phyloP scores from a whole-genome alignment of 2,329 filamentous ascomycete genomes.

The Dactylellina sp. region DNA sequence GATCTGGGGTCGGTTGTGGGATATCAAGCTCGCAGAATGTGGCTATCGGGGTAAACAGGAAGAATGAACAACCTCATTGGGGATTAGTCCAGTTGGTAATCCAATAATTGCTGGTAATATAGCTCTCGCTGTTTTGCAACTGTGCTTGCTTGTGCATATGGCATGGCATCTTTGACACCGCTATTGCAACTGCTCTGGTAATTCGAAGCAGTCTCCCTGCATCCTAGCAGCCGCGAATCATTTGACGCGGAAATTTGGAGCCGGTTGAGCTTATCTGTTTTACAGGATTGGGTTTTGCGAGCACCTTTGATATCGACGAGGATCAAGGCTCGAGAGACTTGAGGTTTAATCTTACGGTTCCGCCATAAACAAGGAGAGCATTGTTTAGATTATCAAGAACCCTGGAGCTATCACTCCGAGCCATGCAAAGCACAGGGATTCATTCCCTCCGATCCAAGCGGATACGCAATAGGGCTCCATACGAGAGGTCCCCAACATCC shows the following conservation, averaged over 20 bases:
- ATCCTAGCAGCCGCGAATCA: slow-evolving; percentile 9
- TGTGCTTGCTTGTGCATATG: slow-evolving; percentile 36
- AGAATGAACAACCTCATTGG: slow-evolving; percentile 48
- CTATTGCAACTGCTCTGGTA: background rate
- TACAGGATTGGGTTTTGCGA: slow-evolving; percentile 18
- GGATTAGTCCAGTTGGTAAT: slow-evolving; percentile 41
- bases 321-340: slow-evolving; percentile 52
- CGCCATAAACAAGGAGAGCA: slow-evolving; percentile 34
- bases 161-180: slow-evolving; percentile 28
- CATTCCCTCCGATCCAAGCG: slow-evolving; percentile 2
- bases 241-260: slow-evolving; percentile 32
- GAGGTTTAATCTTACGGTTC: slow-evolving; percentile 45
- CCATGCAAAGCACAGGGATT: slow-evolving; percentile 47
- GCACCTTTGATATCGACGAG: slow-evolving; percentile 47
- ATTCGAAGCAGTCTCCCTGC: slow-evolving; percentile 1
- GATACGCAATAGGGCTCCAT: slow-evolving; percentile 1
- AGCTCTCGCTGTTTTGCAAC: slow-evolving; percentile 35
- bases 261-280: slow-evolving; percentile 29
- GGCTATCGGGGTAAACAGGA: slow-evolving; percentile 49
- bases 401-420: slow-evolving; percentile 19
- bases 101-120: slow-evolving; percentile 53
- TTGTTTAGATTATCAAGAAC: slow-evolving; percentile 27
- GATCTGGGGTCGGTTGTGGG: slow-evolving; percentile 36
- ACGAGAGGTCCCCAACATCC: background rate
- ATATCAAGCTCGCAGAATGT: slow-evolving; percentile 42